Conservation (phyloP, 768 basidiomycete genomes). For the Tylopilus plumbeoviolaceoides region DNA sequence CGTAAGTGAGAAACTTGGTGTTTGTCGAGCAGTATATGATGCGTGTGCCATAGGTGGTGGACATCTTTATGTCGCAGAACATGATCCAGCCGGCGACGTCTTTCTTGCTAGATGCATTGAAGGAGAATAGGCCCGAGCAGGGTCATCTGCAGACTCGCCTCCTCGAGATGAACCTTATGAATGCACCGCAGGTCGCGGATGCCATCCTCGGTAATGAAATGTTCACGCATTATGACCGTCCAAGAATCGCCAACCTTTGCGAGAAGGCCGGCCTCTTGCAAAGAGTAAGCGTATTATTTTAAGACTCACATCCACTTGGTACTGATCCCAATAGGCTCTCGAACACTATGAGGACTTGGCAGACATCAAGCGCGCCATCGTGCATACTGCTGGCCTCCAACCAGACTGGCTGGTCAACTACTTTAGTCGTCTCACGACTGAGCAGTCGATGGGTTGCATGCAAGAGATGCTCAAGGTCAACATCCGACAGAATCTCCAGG, state of each 20-base stretch:
- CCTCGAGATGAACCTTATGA: slow-evolving; percentile 95
- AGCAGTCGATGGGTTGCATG: slow-evolving; percentile 94
- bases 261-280: slow-evolving; percentile 97
- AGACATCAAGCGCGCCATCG: slow-evolving; percentile 98
- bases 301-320: neutral
- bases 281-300: slow-evolving; percentile 51
- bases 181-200: slow-evolving; percentile 98
- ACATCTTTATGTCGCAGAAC: slow-evolving; percentile 99
- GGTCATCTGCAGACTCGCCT: slow-evolving; percentile 93
- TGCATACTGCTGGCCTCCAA: slow-evolving; percentile 82
- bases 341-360: slow-evolving; percentile 97
- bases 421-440: slow-evolving; percentile 94
- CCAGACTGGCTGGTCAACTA: slow-evolving; percentile 97
- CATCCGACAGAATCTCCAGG: slow-evolving; percentile 95
- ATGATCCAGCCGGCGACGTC: slow-evolving; percentile 99
- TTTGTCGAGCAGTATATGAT: neutral
- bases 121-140: slow-evolving; percentile 98
- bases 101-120: slow-evolving; percentile 94
- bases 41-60: slow-evolving; percentile 64
- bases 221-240: slow-evolving; percentile 95
- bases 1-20: slow-evolving; percentile 38
- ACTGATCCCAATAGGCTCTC: slow-evolving; percentile 63
- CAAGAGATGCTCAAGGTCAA: slow-evolving; percentile 97
- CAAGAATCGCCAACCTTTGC: slow-evolving; percentile 94
- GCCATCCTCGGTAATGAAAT: slow-evolving; percentile 99